These are phyloP conservation scores for Entonaema liquescens DNA, from an alignment of 495 filamentous ascomycete species.

Conservation along the genomic window DNA sequence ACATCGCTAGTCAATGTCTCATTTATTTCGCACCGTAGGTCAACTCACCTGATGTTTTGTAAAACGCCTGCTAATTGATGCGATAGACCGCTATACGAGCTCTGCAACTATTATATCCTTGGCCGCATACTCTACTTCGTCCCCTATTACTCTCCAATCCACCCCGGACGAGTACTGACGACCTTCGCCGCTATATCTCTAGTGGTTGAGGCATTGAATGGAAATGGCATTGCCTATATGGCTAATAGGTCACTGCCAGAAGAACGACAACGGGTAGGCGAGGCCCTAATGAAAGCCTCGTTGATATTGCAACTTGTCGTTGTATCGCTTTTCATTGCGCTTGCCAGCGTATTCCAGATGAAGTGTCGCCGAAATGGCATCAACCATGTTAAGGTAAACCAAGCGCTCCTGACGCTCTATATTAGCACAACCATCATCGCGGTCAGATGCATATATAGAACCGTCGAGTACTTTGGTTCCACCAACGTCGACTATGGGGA, in stretches of 20 bases:
- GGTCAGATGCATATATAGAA: slow-evolving; percentile 71
- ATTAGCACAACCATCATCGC: slow-evolving; percentile 67
- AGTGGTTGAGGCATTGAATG: slow-evolving; percentile 72
- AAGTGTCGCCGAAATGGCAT: slow-evolving; percentile 65
- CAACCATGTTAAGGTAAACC: slow-evolving; percentile 63
- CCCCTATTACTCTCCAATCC: slow-evolving; percentile 78
- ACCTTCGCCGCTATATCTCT: slow-evolving; percentile 74
- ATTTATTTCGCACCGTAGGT: slow-evolving; percentile 72
- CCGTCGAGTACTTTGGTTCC: slow-evolving; percentile 67
- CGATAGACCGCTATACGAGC: slow-evolving; percentile 73
- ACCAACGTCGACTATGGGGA: slow-evolving; percentile 45
- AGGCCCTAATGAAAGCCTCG: slow-evolving; percentile 69
- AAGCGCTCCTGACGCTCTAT: slow-evolving; percentile 68
- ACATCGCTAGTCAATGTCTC: slow-evolving; percentile 68
- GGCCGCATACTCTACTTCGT: slow-evolving; percentile 82
- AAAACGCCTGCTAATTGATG: neutral
- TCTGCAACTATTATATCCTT: slow-evolving; percentile 78
- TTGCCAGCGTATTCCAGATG: slow-evolving; percentile 67
- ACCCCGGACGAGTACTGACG: slow-evolving; percentile 77
- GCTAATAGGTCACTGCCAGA: slow-evolving; percentile 61
- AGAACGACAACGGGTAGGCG: slow-evolving; percentile 60
- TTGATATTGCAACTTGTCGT: slow-evolving; percentile 74
- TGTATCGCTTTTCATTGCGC: slow-evolving; percentile 65
- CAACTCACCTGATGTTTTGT: neutral
- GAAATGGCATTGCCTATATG: slow-evolving; percentile 69